Conservation (phyloP, 345 rosid genomes). For the Salix suchowensis region DNA sequence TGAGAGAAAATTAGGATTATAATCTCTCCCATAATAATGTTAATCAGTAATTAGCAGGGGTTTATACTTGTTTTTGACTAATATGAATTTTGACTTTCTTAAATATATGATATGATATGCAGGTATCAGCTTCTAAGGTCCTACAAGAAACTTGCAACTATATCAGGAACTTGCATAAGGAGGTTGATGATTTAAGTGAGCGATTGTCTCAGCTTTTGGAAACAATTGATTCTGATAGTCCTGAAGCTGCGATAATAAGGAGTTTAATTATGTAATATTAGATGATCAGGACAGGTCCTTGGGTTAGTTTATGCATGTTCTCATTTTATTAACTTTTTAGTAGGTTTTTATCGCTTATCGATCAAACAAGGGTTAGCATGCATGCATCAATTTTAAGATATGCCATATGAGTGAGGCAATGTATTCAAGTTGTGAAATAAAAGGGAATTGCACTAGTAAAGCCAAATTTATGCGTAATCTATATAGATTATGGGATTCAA, state of each 20-base stretch:
- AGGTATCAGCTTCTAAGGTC: constrained; percentile 91
- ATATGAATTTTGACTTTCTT: not conserved
- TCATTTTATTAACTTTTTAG: not conserved
- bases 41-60: not conserved
- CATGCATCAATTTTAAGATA: constrained; percentile 7
- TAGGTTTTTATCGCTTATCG: constrained; percentile 29
- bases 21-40: not conserved
- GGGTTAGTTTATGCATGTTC: not conserved
- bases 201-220: constrained; percentile 78
- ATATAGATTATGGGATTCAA: not conserved
- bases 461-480: constrained; percentile 11
- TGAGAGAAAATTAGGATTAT: not conserved
- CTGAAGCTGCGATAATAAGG: constrained; percentile 91
- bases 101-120: not conserved
- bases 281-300: not conserved
- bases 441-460: constrained; percentile 43
- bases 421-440: constrained; percentile 28
- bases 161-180: constrained; percentile 77
- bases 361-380: constrained; percentile 22
- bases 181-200: constrained; percentile 85
- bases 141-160: constrained; percentile 95
- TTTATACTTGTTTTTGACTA: not conserved
- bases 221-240: constrained; percentile 76
- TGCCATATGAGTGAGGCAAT: constrained; percentile 18
- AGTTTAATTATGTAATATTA: constrained; percentile 54